Evolutionary conservation across 73 alveolate genomes (phyloP).

Genomic region (Tetrahymena malaccensis): DNA sequence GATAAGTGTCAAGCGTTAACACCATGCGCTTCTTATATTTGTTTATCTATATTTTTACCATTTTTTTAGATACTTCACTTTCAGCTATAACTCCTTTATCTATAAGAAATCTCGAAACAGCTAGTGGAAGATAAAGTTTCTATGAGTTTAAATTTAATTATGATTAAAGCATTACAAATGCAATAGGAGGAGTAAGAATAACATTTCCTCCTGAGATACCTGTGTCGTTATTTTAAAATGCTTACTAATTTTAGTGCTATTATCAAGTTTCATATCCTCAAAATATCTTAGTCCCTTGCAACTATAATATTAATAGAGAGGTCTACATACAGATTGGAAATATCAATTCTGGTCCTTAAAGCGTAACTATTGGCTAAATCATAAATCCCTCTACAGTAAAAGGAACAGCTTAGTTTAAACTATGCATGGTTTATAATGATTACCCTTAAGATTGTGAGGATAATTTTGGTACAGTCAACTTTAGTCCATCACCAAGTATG

Average conservation of each 20-base stretch:
- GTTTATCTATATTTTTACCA: neutral
- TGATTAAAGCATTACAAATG: neutral
- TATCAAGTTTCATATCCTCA: neutral
- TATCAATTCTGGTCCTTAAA: neutral
- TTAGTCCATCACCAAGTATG: neutral
- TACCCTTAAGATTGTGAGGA: neutral
- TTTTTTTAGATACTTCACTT: neutral
- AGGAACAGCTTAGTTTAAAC: neutral
- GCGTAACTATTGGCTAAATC: neutral
- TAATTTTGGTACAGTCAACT: neutral
- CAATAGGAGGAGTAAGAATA: neutral
- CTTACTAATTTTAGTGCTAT: neutral
- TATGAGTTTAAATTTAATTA: neutral
- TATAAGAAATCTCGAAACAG: neutral
- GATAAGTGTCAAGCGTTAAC: neutral
- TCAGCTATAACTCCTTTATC: neutral
- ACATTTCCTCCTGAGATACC: neutral
- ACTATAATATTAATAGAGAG: neutral
- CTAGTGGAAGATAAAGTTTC: neutral
- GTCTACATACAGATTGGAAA: neutral
- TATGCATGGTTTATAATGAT: neutral
- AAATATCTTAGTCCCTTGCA: neutral
- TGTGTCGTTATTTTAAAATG: neutral
- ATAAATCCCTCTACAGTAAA: neutral
- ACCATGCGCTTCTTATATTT: neutral